These are phyloP conservation scores for Calonectria multiphialidica DNA, from an alignment of 2,329 filamentous ascomycete genomes.

Conservation along the genomic window DNA sequence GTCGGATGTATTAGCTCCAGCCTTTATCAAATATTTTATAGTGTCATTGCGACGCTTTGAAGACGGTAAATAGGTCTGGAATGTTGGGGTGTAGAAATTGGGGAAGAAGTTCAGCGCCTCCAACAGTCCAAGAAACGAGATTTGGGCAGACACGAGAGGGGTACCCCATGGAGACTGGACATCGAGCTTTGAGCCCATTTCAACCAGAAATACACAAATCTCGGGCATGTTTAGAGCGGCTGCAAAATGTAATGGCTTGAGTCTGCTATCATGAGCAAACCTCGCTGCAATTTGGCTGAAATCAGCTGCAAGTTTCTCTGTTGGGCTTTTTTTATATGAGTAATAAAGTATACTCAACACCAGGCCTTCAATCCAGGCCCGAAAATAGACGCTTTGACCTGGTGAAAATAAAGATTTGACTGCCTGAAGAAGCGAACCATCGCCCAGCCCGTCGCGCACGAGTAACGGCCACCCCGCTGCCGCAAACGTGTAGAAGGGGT, in stretches of 20 bases:
- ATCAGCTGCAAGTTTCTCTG: neutral
- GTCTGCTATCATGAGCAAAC: neutral
- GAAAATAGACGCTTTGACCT: neutral
- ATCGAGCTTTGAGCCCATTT: neutral
- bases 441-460: neutral
- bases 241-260: conserved; percentile 23
- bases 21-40: neutral
- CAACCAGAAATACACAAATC: conserved; percentile 15
- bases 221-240: conserved; percentile 20
- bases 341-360: neutral
- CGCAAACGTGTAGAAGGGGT: conserved; percentile 21
- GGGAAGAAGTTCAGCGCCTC: neutral
- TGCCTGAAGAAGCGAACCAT: neutral
- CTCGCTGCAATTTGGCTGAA: neutral
- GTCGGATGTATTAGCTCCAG: neutral
- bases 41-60: neutral
- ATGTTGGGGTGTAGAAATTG: neutral
- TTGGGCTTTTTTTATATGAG: neutral
- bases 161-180: neutral
- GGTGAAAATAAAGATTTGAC: conserved; percentile 10
- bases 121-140: neutral
- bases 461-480: neutral
- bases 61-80: neutral
- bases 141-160: neutral
- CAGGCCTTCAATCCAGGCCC: neutral